A percentile compares a stretch with the other conserved stretches of the same genome.
These are phyloP conservation scores for Rhizopus stolonifer DNA, from an alignment of 371 early-diverging fungal species.

Conservation along the genomic window DNA sequence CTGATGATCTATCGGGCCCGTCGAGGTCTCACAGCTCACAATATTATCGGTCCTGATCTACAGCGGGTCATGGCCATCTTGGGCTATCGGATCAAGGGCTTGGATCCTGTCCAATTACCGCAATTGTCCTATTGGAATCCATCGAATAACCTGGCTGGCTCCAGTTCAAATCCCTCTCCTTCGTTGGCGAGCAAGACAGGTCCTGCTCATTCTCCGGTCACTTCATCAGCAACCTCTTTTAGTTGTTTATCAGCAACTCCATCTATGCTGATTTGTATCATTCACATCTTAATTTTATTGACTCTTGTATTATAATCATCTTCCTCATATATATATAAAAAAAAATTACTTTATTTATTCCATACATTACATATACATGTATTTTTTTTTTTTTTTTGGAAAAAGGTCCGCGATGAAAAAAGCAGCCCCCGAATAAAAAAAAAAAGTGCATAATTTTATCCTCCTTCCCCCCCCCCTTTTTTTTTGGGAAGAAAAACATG, in stretches of 20 bases:
- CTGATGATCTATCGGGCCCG: slow-evolving; percentile 42
- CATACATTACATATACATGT: no score
- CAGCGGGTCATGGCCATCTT: slow-evolving; percentile 28
- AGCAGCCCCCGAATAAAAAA: no score
- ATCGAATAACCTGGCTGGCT: background rate
- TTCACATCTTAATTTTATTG: no score
- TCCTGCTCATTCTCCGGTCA: slow-evolving; percentile 25
- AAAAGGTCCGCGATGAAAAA: no score
- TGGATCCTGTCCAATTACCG: background rate
- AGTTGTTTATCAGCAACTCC: slow-evolving; percentile 6
- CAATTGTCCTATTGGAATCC: background rate
- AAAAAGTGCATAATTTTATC: no score
- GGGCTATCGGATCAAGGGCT: slow-evolving; percentile 29
- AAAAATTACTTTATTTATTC: no score
- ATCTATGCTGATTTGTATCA: no score
- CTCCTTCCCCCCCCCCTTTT: no score
- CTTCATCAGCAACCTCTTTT: slow-evolving; percentile 8
- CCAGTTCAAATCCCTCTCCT: slow-evolving; percentile 29
- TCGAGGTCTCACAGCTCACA: slow-evolving; percentile 16
- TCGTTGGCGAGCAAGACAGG: slow-evolving; percentile 14
- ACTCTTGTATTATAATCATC: no score
- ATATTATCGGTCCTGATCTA: slow-evolving; percentile 42
- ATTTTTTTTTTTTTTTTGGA: no score
- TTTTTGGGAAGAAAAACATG: no score
- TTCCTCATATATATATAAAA: no score